These are phyloP conservation scores for Dujonia santamariae DNA, from an alignment of 1,139 yeast genomes.

Conservation along the genomic window DNA sequence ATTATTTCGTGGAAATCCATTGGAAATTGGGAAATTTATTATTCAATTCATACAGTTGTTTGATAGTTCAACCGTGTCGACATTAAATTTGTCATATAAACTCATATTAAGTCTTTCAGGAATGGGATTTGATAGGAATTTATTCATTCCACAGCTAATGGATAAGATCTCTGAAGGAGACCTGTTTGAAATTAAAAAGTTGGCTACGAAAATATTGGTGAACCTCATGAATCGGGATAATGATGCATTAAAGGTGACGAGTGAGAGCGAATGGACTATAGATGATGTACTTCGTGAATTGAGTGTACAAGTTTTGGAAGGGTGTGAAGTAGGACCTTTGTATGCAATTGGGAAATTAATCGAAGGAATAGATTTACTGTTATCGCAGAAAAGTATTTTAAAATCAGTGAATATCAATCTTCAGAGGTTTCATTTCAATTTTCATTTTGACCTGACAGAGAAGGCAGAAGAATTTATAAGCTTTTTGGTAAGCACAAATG, in stretches of 20 bases:
- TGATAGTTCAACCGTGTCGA: conserved; percentile 31
- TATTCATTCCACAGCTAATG: conserved; percentile 28
- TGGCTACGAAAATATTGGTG: conserved; percentile 12
- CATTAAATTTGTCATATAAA: conserved; percentile 22
- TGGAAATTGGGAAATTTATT: conserved; percentile 30
- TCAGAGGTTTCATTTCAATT: conserved; percentile 20
- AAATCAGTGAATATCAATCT: neutral
- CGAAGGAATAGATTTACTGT: neutral
- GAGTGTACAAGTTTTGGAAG: neutral
- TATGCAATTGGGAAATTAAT: conserved; percentile 1
- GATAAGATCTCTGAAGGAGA: conserved; percentile 22
- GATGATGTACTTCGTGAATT: neutral
- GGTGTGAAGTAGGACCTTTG: conserved; percentile 1
- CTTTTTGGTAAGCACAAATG: conserved; percentile 1
- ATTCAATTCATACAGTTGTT: conserved; percentile 58
- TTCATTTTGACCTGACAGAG: conserved; percentile 24
- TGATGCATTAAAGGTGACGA: neutral
- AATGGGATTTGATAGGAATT: conserved; percentile 23
- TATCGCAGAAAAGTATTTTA: neutral
- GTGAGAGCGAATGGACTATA: neutral
- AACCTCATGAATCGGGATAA: neutral
- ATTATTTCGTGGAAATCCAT: conserved; percentile 20
- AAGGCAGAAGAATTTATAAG: conserved; percentile 29
- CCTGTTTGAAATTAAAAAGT: conserved; percentile 36
- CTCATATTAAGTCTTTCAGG: conserved; percentile 21